Conservation (phyloP, 139 green algal species). For the Auxenochlorella pyrenoidosa region DNA sequence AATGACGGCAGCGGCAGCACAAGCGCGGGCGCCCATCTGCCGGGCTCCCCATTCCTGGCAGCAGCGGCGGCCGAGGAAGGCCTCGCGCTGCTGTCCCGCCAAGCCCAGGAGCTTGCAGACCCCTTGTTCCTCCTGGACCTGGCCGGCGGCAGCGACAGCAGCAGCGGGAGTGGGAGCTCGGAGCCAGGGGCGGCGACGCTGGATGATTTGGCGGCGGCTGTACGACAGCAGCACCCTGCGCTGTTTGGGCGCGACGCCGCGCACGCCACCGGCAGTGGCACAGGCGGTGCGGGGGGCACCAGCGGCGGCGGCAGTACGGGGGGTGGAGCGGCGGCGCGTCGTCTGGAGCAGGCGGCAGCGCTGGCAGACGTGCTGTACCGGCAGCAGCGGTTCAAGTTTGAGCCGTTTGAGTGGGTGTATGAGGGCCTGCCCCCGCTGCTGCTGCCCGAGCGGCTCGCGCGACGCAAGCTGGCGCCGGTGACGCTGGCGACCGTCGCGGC, state of each 20-base stretch:
- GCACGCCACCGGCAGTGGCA: neutral
- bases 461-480: slow-evolving; percentile 50
- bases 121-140: neutral
- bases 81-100: slow-evolving; percentile 24
- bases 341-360: neutral
- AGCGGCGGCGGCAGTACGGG: no score
- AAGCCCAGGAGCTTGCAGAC: slow-evolving; percentile 19
- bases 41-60: neutral
- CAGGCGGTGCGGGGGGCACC: no score
- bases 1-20: neutral
- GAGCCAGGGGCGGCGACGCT: neutral
- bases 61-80: slow-evolving; percentile 26
- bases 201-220: slow-evolving; percentile 18
- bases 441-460: slow-evolving; percentile 49
- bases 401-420: slow-evolving; percentile 87
- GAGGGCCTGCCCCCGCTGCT: slow-evolving; percentile 72
- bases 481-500: slow-evolving; percentile 49
- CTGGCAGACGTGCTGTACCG: slow-evolving; percentile 43
- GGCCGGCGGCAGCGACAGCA: slow-evolving; percentile 10
- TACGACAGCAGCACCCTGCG: neutral
- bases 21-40: neutral
- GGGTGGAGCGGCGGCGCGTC: neutral
- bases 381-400: slow-evolving; percentile 36
- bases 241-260: slow-evolving; percentile 12
- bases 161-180: neutral